These are phyloP conservation scores for Nidularia pulvinata DNA, from an alignment of 768 basidiomycete species.

Conservation along the genomic window DNA sequence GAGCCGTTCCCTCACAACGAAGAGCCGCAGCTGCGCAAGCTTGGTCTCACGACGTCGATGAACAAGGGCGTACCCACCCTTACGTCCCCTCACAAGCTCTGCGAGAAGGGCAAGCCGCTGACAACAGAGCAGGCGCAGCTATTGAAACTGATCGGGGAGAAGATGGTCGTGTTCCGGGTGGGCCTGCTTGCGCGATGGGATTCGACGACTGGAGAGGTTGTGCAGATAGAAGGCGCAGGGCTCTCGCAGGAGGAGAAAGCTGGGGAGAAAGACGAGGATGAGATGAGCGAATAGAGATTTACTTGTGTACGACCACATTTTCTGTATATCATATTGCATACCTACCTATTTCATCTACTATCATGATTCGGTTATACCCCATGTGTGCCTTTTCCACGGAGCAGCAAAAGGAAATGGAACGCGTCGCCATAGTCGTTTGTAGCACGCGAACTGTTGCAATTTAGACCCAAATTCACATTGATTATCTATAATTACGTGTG, in stretches of 20 bases:
- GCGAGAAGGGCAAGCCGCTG: constrained; percentile 78
- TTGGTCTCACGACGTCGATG: constrained; percentile 86
- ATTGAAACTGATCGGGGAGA: constrained; percentile 87
- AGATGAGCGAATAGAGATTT: constrained; percentile 50
- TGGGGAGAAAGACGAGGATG: constrained; percentile 27
- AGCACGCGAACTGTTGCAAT: neutral
- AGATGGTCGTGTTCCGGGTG: constrained; percentile 84
- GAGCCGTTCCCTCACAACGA: constrained; percentile 97
- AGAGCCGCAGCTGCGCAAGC: constrained; percentile 93
- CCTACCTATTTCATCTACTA: neutral
- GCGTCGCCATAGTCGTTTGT: neutral
- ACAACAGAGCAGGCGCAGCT: constrained; percentile 90
- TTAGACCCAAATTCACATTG: neutral
- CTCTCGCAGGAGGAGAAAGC: constrained; percentile 32
- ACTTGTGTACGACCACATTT: constrained; percentile 9
- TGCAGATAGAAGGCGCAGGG: constrained; percentile 49
- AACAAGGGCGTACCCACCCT: constrained; percentile 88
- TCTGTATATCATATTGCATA: constrained; percentile 12
- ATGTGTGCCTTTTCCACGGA: too few relatives aligned
- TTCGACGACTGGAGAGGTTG: constrained; percentile 62
- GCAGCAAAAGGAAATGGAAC: neutral
- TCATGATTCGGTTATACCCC: too few relatives aligned
- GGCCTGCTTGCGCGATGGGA: constrained; percentile 76
- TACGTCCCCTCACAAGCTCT: constrained; percentile 77
- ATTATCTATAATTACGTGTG: neutral